Evolutionary conservation across 73 alveolate species (phyloP), one percentile per base, ranked within the genome.

Genomic region (Paramecium primaurelia): DNA sequence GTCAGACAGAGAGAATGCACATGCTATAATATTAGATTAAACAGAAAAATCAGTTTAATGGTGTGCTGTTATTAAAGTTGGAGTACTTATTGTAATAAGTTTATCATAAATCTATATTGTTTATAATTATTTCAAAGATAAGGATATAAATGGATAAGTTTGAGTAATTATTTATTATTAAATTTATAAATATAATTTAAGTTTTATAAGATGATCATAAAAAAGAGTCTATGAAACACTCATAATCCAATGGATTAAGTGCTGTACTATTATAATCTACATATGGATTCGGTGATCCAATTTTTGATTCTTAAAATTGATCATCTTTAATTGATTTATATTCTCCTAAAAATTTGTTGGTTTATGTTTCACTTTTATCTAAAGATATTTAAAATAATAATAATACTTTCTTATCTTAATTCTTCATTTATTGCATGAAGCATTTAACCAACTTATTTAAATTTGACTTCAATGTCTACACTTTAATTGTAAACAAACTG

Each of bases 371-470:
- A 34, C 84, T 64, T 64, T 64, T 64, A 64, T 64, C 84, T 64
- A 64, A 28, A 64, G 47, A 14, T 54, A 54, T 32, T 28, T 14
- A 0, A 20, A 64, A 64, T 64, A 22, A 12, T 49, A 64, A 64
- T 20, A 54, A 32, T 80, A 80, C 91, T 49, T 42, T 80, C 91
- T 25, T 40, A 44, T 80, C 91, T 40, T 47, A 80, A 80, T 80
- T 80, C 91, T 45, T 80, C 91, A 47, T 80, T 80, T 22, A 80
- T 80, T 11, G 91, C 91, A 26, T 80, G 91, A 2, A 80, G 30
- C 91, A 80, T 80, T 80, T 80, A 80, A 8, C 91, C 91, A 4
- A 80, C 91, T 80, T 80, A 47, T 25, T 80, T 80, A 64, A 80
- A 80, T 80, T 80, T 80, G 12, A 80, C 91, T 80, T 80, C 91